Conservation (phyloP, 169 alveolate species). For the Perkinsus marinus region DNA sequence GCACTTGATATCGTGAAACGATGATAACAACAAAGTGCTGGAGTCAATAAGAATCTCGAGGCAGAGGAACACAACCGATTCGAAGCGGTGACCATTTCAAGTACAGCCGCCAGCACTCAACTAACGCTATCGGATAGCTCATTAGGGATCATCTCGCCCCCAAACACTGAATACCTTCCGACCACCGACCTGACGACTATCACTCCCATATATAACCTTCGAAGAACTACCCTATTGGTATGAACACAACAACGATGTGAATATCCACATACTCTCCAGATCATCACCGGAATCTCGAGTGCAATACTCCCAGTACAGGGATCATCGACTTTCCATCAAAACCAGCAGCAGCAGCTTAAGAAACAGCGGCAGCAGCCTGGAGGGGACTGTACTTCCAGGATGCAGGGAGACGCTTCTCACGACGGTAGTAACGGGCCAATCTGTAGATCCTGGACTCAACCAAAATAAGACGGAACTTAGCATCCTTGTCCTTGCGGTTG, state of each 20-base stretch:
- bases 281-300: background rate
- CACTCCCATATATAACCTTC: too few species aligned
- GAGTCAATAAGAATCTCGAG: too few species aligned
- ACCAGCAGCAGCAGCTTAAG: background rate
- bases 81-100: too few species aligned
- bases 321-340: background rate
- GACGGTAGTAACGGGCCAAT: conserved; percentile 91
- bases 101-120: too few species aligned
- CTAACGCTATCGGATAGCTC: too few species aligned
- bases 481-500: conserved; percentile 87
- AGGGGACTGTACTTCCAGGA: conserved; percentile 88
- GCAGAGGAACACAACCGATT: too few species aligned
- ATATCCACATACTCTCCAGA: background rate
- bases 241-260: background rate
- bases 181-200: too few species aligned
- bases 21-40: too few species aligned
- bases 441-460: conserved; percentile 96
- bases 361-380: conserved; percentile 30
- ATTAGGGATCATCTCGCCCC: too few species aligned
- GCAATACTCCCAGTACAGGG: background rate
- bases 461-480: conserved; percentile 89
- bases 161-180: too few species aligned
- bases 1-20: too few species aligned
- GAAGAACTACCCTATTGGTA: background rate
- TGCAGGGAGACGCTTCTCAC: conserved; percentile 88